Evolutionary conservation across 306 rosid species (phyloP), one percentile per base, ranked within the genome.

Genomic region (Erythrophleum fordii): DNA sequence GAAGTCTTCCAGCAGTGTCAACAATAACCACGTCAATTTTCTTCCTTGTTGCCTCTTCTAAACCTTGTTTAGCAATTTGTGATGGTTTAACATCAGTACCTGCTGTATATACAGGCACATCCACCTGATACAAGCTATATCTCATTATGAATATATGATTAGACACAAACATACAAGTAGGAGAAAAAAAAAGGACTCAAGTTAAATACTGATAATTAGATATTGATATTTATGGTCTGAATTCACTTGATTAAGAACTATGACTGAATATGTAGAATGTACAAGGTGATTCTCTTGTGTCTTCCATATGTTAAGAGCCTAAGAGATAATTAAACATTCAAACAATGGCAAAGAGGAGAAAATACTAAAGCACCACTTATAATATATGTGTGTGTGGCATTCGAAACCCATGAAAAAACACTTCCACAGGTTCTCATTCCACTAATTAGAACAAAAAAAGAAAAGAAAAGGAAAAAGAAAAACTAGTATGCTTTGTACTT

Each of bases 1-100:
- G 99, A 90, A 95, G 98, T 84, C 99, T 90, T 83, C 99, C 99
- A 68, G 99, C 99, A 68, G 99, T 95, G 84, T 95, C 99, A 79
- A 93, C 94, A 58, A 95, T 88, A 67, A 95, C 94, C 58, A 93
- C 98, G 66, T 95, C 99, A 41, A 93, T 75, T 68, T 93, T 95
- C 79, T 93, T 90, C 88, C 85, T 93, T 86, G 88, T 94, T 76
- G 99, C 98, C 94, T 93, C 99, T 73, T 66, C 92, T 73, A 95
- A 85, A 88, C 99, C 98, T 95, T 88, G 93, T 80, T 77, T 90
- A 49, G 98, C 99, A 77, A 95, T 95, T 37, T 83, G 87, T 46
- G 98, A 87, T 74, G 99, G 99, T 82, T 93, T 95, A 73, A 90
- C 90, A 80, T 93, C 93, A 6, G 94, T 89, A 78, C 97, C 97